Base-by-base conservation (phyloP, 352 stramenopile species). In the Globisporangium echinulatum region DNA sequence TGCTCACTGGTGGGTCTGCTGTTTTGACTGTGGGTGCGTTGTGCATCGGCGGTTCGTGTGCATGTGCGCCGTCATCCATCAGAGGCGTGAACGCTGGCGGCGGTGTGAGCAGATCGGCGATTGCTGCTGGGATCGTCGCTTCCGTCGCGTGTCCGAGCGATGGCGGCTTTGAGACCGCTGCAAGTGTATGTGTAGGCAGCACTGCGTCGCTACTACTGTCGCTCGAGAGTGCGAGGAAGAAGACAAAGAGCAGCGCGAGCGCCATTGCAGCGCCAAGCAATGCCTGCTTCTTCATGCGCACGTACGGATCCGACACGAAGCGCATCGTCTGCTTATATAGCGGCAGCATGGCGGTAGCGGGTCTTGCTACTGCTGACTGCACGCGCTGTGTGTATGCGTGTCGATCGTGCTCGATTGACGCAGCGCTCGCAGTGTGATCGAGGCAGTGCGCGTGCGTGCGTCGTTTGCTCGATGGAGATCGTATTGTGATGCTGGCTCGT, bases 311-410 rank as follows among this genome's bases (percentile, higher is more conserved):
- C 53, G 76, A 71, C 46, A 76, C 69, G 67, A 84, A 81, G 66
- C 71, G 83, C 79, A 88, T 69, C 40, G 71, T 73, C 61, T 77
- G 71, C 67, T 82, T 79, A 58, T 90, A 87, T 33, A 88, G 71
- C 62, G 78, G 79, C 66, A 89, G 61, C 72, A 74, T 71, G 19
- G 7, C 10, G 44, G 14, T 15, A 33, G 25, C 25, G 25, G 25
- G 25, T 33, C 25, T 33, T 33, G 25, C 25, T 33, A 33, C 25
- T 33, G 25, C 25, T 33, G 25, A 33, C 25, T 33, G 25, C 25
- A 33, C 25, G 25, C 25, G 2, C 25, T 44, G 40, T 13, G 40
- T 44, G 40, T 13, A 44, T 13, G 40, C 1, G 40, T 5, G 40
- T 44, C 2, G 25, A 33, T 33, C 25, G 25, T 33, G 25, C 25